Evolutionary conservation across 495 filamentous ascomycete genomes (phyloP), one percentile per base, ranked within the genome.

Genomic region (Trypethelium eluteriae): DNA sequence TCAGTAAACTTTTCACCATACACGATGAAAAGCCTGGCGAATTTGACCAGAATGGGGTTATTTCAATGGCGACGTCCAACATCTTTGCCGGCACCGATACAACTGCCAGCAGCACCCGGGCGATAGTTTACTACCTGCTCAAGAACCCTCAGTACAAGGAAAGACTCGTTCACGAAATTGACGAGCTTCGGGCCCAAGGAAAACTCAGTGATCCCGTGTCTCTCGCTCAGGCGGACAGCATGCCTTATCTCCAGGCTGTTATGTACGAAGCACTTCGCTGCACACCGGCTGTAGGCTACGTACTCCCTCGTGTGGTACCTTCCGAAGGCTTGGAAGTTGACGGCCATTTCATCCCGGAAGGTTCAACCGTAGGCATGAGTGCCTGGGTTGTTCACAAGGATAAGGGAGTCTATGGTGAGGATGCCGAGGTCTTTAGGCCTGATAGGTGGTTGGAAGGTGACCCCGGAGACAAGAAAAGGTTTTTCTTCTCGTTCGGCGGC

Each of bases 171-270:
- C 63, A 69, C 3, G 74, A 76, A 67, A 68, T 76, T 34, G 69
- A 74, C 34, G 38, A 11, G 4, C 14, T 35, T 9, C 38, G 56
- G 0, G 32, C 44, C 3, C n/a, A 67, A 63, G 70, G 70, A 49
- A 70, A 66, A 64, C 53, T 71, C 14, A 67, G 62, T 62, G 59
- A 70, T 57, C 65, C 72, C 1, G 70, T 72, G 7, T 64, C 57
- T 32, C 63, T 72, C 4, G 63, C 18, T 3, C 69, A 73, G 49
- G 72, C 72, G 4, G 67, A 70, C n/a, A 67, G 68, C 9, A 69
- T 75, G 70, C 70, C 74, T 4, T 76, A 76, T 62, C 69, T 76
- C n/a, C 70, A 76, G 35, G 74, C 74, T 10, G 69, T 72, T 25
- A 75, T 75, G 62, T 69, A 71, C 38, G 74, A 76, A 68, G 74